Evolutionary conservation across 1,139 yeast species (phyloP), one percentile per base, ranked within the genome.

Genomic region (Candida albicans): DNA sequence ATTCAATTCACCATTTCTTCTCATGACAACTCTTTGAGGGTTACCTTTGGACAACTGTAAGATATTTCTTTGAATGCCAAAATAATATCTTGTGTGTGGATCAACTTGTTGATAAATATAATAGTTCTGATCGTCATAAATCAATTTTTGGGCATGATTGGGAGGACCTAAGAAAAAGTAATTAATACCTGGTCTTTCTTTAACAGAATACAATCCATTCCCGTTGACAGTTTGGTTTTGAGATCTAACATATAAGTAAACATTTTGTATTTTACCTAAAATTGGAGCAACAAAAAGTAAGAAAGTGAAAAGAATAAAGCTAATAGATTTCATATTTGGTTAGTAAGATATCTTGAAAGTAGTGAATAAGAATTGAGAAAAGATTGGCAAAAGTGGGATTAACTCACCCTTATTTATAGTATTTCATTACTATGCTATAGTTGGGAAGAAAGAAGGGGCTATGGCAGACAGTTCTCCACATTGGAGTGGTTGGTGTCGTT

Each of bases 121-220:
- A 8, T 35, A 4, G 9, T 28, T 35, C 15, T 28, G 15, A 18
- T 35, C 33, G 13, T 35, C 38, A n/a, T 35, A 35, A 11, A 28
- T 35, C 31, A 37, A 31, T 9, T 37, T 12, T 11, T 31, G 27
- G 13, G 40, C 35, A 18, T 32, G 25, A 10, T 8, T 11, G 3
- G 38, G 35, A 13, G 29, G 18, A 12, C 37, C 42, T 10, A 75
- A 52, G 57, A 73, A 68, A 39, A 68, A 55, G 57, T 71, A 77
- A 62, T 72, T 66, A 53, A 75, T 59, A 43, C 74, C 83, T 33
- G 83, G 82, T 55, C 83, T 82, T 58, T 73, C 80, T 54, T 77
- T 82, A 36, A 52, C 47, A 27, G 65, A 50, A 35, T 56, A 46
- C 38, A 75, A 49, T 35, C 66, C 68, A 31, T 57, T 47, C 26